phyloP scores from a whole-genome alignment of 345 rosid genomes.

The Boechera stricta region DNA sequence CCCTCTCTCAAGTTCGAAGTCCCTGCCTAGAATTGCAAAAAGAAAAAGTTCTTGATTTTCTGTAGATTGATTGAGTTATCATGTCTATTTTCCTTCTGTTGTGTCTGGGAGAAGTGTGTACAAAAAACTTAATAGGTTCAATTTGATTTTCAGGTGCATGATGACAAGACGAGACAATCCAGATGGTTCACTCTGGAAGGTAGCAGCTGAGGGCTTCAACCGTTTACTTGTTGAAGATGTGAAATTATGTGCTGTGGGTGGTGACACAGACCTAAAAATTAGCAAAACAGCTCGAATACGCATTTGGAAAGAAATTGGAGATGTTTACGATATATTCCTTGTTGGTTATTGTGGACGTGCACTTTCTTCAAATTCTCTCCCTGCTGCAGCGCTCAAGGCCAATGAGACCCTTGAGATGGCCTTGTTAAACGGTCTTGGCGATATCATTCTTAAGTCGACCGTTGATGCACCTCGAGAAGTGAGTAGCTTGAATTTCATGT shows the following conservation, averaged over 20 bases:
- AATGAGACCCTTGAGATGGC: constrained; percentile 93
- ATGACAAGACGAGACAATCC: constrained; percentile 93
- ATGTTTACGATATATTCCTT: constrained; percentile 92
- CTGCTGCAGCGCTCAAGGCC: constrained; percentile 57
- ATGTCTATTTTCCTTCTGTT: background rate
- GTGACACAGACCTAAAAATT: constrained; percentile 55
- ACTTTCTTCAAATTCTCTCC: constrained; percentile 76
- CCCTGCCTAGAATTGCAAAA: constrained; percentile 18
- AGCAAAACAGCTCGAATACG: constrained; percentile 74
- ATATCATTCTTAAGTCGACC: constrained; percentile 71
- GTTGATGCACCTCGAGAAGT: constrained; percentile 87
- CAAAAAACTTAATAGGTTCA: constrained; percentile 29
- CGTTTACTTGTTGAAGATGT: constrained; percentile 71
- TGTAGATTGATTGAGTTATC: constrained; percentile 5
- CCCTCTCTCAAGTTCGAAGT: background rate
- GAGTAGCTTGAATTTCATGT: constrained; percentile 46
- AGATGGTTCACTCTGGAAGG: constrained; percentile 92
- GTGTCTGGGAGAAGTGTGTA: constrained; percentile 27
- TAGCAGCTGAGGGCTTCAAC: constrained; percentile 91
- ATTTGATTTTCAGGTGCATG: constrained; percentile 71
- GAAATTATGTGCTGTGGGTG: constrained; percentile 47
- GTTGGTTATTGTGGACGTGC: constrained; percentile 96
- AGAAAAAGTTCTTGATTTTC: background rate
- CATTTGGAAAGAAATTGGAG: constrained; percentile 96
- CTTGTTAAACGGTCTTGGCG: constrained; percentile 72